phyloP scores from a whole-genome alignment of 345 rosid species.

The Abelmoschus esculentus region DNA sequence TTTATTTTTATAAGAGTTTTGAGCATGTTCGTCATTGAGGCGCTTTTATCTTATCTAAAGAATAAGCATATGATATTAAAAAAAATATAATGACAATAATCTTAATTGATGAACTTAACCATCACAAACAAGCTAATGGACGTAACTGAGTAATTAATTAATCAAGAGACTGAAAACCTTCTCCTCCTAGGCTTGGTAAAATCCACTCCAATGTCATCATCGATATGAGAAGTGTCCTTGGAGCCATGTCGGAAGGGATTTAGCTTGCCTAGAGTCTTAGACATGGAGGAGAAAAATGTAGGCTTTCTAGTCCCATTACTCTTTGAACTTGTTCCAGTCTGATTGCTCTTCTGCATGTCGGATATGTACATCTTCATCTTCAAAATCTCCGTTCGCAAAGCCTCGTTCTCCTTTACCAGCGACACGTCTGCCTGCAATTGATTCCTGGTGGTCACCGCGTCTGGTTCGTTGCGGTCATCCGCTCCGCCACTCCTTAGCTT shows the following conservation, averaged over 20 bases:
- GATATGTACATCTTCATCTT: conserved; percentile 78
- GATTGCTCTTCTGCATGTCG: conserved; percentile 48
- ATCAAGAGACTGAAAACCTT: conserved; percentile 79
- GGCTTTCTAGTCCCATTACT: conserved; percentile 23
- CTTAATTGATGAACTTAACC: no score
- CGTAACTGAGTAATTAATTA: not conserved
- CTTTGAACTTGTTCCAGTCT: conserved; percentile 22
- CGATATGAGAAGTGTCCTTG: conserved; percentile 74
- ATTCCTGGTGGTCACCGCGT: conserved; percentile 40
- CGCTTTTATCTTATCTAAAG: no score
- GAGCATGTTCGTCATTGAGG: no score
- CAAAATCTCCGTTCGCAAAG: conserved; percentile 59
- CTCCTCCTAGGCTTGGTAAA: conserved; percentile 81
- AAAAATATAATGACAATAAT: no score
- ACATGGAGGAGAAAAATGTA: conserved; percentile 72
- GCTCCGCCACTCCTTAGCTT: conserved; percentile 62
- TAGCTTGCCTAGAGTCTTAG: conserved; percentile 76
- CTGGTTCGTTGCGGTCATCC: conserved; percentile 24
- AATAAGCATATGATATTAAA: no score
- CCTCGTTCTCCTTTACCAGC: conserved; percentile 76
- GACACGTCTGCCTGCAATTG: conserved; percentile 61
- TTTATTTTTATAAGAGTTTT: no score
- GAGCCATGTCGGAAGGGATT: conserved; percentile 83
- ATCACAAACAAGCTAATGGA: not conserved
- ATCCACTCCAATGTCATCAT: conserved; percentile 43